Evolutionary conservation across 805 yeast genomes (phyloP), one percentile per base, ranked within the genome.

Genomic region (Ogataea trehaloabstinens): DNA sequence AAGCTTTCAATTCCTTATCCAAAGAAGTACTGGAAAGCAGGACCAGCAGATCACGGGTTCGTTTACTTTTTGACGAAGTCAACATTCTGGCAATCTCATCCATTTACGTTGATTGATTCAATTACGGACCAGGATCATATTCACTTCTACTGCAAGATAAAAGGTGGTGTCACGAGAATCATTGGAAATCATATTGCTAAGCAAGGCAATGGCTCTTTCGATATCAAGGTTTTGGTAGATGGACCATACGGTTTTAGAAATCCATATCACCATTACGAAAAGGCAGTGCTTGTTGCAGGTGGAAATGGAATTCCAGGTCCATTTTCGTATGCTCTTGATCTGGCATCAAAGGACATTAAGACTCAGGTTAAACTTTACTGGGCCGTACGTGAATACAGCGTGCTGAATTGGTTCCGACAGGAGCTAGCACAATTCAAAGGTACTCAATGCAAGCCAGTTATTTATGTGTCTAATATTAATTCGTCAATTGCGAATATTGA

Each of bases 281-380:
- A 74, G 40, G 73, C 80, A 5, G 67, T 82, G 5, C 69, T 81
- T 31, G 45, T 84, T 18, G 83, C 90, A 6, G 90, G 88, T 34
- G 91, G 93, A 21, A 78, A 78, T 38, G 93, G 93, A 38, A 67
- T 85, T 36, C 80, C 91, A 1, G 85, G 80, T 34, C 66, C 72
- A 21, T 71, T 61, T 45, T 63, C 71, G 11, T 76, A 73, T 51
- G 70, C 66, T 16, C 20, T 37, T 29, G 54, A 53, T 17, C 41
- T 62, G n/a, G 71, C 66, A 6, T 17, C 42, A 8, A 40, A 52
- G 6, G 56, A 62, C 28, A 37, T 63, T 2, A 59, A 61, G 31
- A 66, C 60, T 18, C 54, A 58, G 28, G 58, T 70, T 21, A 71
- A 74, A 40, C 67, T 85, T 38, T 61, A 74, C 25, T 87, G 95